These are phyloP conservation scores for Viridothelium virens DNA, from an alignment of 495 filamentous ascomycete species.

Conservation along the genomic window DNA sequence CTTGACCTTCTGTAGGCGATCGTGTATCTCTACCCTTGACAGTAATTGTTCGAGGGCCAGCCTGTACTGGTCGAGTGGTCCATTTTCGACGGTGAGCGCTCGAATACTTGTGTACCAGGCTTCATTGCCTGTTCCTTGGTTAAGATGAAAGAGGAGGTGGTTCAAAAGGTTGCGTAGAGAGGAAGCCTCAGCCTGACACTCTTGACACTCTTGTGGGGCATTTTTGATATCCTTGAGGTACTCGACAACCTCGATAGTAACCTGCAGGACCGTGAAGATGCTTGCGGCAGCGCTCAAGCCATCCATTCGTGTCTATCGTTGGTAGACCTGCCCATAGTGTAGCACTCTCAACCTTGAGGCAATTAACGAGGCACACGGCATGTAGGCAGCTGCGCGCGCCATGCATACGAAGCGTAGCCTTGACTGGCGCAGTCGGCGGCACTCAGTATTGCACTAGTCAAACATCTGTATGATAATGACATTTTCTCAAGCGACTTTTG, in stretches of 20 bases:
- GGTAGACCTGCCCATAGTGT: too few relatives aligned
- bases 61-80: slow-evolving; percentile 29
- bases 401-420: too few relatives aligned
- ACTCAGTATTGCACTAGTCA: too few relatives aligned
- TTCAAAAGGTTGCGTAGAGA: slow-evolving; percentile 26
- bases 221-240: slow-evolving; percentile 33
- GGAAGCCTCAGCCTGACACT: slow-evolving; percentile 21
- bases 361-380: too few relatives aligned
- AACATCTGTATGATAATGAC: too few relatives aligned
- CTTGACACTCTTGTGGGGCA: slow-evolving; percentile 27
- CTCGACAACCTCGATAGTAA: slow-evolving; percentile 22
- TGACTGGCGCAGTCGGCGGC: too few relatives aligned
- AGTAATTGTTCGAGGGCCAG: slow-evolving; percentile 24
- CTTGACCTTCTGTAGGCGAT: slow-evolving; percentile 18
- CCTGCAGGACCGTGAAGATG: slow-evolving; percentile 29
- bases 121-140: slow-evolving; percentile 20
- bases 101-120: slow-evolving; percentile 22
- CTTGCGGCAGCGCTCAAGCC: slow-evolving; percentile 28
- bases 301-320: slow-evolving; percentile 16
- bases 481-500: too few relatives aligned
- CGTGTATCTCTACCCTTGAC: slow-evolving; percentile 17
- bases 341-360: too few relatives aligned
- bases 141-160: slow-evolving; percentile 21
- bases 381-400: too few relatives aligned
- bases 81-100: slow-evolving; percentile 22